Conservation (phyloP, 169 alveolate genomes). For the Eimeria necatrix region DNA sequence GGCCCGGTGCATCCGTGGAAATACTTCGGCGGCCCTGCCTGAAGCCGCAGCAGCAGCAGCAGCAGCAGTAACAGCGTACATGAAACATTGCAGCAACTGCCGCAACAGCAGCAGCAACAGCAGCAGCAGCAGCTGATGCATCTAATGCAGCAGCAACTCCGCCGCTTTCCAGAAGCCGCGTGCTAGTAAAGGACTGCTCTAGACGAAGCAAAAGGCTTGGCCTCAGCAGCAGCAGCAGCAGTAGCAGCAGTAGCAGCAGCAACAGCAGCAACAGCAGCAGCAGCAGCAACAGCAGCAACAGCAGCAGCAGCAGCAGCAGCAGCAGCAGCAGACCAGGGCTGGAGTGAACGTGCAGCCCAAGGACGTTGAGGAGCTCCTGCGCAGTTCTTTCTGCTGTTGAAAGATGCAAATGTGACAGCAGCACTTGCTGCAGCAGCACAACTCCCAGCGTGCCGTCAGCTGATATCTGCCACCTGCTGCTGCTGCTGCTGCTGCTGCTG, state of each 20-base stretch:
- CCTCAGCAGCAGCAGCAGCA: constrained; percentile 1
- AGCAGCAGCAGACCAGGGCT: neutral
- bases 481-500: constrained; percentile 67
- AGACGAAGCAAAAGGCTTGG: too few relatives aligned
- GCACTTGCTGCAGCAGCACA: constrained; percentile 54
- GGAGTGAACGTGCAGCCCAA: constrained; percentile 67
- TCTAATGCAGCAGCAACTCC: too few relatives aligned
- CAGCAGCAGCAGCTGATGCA: too few relatives aligned
- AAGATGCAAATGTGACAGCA: constrained; percentile 50
- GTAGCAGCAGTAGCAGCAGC: constrained; percentile 8
- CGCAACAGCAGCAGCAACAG: too few relatives aligned
- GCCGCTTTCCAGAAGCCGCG: too few relatives aligned
- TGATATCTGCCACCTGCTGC: constrained; percentile 71
- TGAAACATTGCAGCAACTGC: too few relatives aligned
- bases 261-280: constrained; percentile 27
- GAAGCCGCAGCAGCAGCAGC: constrained; percentile 16
- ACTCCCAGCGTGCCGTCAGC: constrained; percentile 60
- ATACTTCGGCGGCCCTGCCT: constrained; percentile 56
- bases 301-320: neutral
- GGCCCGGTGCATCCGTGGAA: neutral
- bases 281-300: neutral
- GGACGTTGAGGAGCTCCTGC: constrained; percentile 40
- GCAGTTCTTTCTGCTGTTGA: constrained; percentile 65
- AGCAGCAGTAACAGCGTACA: neutral
- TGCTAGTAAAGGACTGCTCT: too few relatives aligned